These are phyloP conservation scores for Aquilaria sinensis DNA, from an alignment of 345 rosid species.

Conservation along the genomic window DNA sequence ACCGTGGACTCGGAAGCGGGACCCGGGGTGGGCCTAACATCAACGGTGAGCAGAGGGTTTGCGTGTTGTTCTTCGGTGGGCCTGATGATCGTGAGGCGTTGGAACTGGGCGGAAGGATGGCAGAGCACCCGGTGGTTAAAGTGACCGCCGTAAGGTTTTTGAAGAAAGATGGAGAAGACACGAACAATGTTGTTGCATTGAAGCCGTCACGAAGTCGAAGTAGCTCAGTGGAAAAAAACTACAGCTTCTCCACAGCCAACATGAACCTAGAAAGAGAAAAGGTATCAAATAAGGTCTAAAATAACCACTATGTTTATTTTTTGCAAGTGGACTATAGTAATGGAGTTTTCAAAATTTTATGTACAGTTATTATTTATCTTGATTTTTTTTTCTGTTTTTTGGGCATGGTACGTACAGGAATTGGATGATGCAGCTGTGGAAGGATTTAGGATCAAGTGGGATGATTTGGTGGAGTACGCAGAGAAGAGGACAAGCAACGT, in stretches of 20 bases:
- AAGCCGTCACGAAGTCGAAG: constrained; percentile 32
- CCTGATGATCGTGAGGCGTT: constrained; percentile 58
- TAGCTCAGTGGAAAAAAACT: constrained; percentile 24
- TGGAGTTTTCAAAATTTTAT: too few species aligned
- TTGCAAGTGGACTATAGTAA: too few species aligned
- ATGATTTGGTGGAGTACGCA: constrained; percentile 17
- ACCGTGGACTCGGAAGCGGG: constrained; percentile 69
- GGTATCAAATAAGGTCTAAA: constrained; percentile 16
- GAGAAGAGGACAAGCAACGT: too few species aligned
- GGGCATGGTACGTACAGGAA: constrained; percentile 27
- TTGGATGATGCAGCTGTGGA: constrained; percentile 37
- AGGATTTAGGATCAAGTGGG: constrained; percentile 46
- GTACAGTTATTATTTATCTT: too few species aligned
- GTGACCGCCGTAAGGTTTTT: constrained; percentile 36
- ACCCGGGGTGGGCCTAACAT: constrained; percentile 32
- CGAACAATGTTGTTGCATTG: constrained; percentile 15
- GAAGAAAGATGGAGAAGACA: too few species aligned
- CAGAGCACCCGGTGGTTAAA: constrained; percentile 50
- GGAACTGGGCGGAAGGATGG: constrained; percentile 54
- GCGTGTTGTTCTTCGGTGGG: constrained; percentile 45
- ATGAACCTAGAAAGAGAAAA: constrained; percentile 45
- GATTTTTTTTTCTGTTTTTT: too few species aligned
- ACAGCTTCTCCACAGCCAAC: constrained; percentile 46
- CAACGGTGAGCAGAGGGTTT: constrained; percentile 24
- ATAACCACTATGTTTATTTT: too few species aligned